Evolutionary conservation across 805 yeast species (phyloP).

Genomic region (Candida patagonica): DNA sequence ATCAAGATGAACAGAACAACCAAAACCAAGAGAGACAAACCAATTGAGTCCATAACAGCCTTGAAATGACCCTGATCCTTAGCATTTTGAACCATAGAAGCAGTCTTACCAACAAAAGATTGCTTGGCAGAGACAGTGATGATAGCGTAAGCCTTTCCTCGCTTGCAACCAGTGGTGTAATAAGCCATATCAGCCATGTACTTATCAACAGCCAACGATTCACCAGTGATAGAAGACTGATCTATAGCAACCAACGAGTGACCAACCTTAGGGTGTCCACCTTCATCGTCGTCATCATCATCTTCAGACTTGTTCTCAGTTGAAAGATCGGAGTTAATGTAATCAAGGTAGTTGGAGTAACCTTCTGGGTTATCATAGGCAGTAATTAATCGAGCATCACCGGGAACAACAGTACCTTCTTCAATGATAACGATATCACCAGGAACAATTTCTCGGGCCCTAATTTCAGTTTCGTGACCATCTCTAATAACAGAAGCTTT

Average conservation of each 20-base stretch:
- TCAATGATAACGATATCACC: constrained; percentile 90
- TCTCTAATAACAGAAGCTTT: constrained; percentile 79
- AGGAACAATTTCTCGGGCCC: constrained; percentile 82
- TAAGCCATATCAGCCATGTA: constrained; percentile 80
- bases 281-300: constrained; percentile 26
- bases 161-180: constrained; percentile 92
- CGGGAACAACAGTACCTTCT: constrained; percentile 89
- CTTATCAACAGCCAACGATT: constrained; percentile 93
- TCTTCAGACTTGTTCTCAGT: constrained; percentile 20
- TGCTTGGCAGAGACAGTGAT: constrained; percentile 91
- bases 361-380: constrained; percentile 31
- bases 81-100: constrained; percentile 94
- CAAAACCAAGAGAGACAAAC: constrained; percentile 81
- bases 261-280: constrained; percentile 66
- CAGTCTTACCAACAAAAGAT: constrained; percentile 96
- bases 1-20: constrained; percentile 77
- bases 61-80: constrained; percentile 96
- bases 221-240: constrained; percentile 97
- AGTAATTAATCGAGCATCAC: constrained; percentile 70
- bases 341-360: constrained; percentile 30
- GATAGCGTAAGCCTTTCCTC: constrained; percentile 91
- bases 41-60: constrained; percentile 95
- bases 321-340: constrained; percentile 28
- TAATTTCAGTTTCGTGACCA: constrained; percentile 67
- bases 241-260: constrained; percentile 71